Base-by-base conservation (phyloP, 2,329 filamentous ascomycete genomes). In the Phyllosticta ampelicida region DNA sequence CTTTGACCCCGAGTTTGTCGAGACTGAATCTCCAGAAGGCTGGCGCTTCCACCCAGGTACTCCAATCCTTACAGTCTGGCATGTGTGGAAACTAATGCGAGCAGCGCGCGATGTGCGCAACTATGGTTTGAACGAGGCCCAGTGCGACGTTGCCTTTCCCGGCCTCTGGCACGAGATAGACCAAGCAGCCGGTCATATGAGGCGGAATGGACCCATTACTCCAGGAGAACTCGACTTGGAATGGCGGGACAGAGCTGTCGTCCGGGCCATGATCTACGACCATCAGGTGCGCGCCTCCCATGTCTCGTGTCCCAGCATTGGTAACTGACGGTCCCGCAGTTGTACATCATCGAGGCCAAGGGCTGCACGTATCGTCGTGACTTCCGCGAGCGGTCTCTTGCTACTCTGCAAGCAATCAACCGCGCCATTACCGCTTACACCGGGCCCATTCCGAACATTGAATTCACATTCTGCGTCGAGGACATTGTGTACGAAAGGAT, bases 321-420 rank as follows among this genome's bases (percentile, higher is more conserved):
- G 10, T 54, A 9, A 36, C 48, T 60, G 28, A 48, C 20, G 9
- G 4, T 13, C 50, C 48, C 60, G 23, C 21, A 74, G 66, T 62
- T 73, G 20, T 72, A 70, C 53, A 64, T 73, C 29, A 61, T 72
- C 5, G 65, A 68, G 8, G 61, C 63, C 4, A 66, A 62, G 9
- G 60, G 60, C 20, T 63, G 62, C n/a, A 64, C 62, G 23, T 57
- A 65, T 48, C 56, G 62, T n/a, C 57, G 57, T 20, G 56, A 58
- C n/a, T 58, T 55, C 53, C 57, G 57, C 53, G 63, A 65, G 13
- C 69, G 70, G 18, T 63, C 64, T 6, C 65, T 68, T 13, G 78
- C 80, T n/a, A 75, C 77, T 9, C 73, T 83, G 0, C 75, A 80
- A 65, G 77, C 80, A 62, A 73, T 84, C 62, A 70, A 82, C 65